Base-by-base conservation (phyloP, 2,329 filamentous ascomycete species). In the Fusarium coicis region DNA sequence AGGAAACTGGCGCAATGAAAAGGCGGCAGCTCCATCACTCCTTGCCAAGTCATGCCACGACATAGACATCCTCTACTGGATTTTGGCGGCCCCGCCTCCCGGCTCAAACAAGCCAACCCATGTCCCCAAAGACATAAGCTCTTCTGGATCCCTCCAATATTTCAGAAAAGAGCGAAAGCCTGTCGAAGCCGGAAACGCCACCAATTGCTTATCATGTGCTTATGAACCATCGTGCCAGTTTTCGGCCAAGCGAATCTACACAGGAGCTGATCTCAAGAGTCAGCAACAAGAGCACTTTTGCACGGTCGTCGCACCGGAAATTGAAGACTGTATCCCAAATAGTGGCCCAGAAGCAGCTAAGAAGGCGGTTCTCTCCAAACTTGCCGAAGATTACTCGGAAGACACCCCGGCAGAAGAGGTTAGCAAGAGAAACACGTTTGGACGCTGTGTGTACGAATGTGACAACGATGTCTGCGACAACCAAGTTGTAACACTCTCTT, bases 1-100 rank as follows among this genome's bases (percentile, higher is more conserved):
- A 55, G 53, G 53, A 34, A 55, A 43, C 30, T 55, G 53, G 53
- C 53, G 53, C 12, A 55, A 55, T 15, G 53, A 55, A 55, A 55
- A 55, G 16, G 37, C 53, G 15, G 36, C 53, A 32, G 53, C 53
- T 34, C 53, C 53, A 34, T 55, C 53, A 15, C 53, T 55, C 1
- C 53, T 55, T 3, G 53, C 53, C 16, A 55, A 55, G 30, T 30
- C 53, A 4, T 55, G 53, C 21, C 53, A 55, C 37, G 53, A 55
- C 18, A 55, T 55, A 6, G 53, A 55, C 23, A 55, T 55, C 6
- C 53, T 55, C 19, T 55, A 55, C 37, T 55, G 53, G 53, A 28
- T 55, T 26, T 55, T 55, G 16, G 53, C 53, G 2, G 21, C 53
- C 16, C 28, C 53, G 16, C 8, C 28, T 23, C 53, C 53, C 4